Base-by-base conservation (phyloP, 768 basidiomycete genomes). In the Tubosaeta sp. region DNA sequence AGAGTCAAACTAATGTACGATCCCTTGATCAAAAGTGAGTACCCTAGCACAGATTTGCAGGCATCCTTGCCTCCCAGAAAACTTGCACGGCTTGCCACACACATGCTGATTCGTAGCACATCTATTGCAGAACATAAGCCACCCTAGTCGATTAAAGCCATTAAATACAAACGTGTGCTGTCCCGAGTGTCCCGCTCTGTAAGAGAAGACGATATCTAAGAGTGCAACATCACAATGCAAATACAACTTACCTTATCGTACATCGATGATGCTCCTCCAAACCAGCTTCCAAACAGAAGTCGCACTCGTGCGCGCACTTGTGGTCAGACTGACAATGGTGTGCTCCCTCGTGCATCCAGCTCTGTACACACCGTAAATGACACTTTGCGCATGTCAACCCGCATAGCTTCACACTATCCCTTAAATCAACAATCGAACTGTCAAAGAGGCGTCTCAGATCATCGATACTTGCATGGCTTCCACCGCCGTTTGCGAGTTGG, bases 1-100 rank as follows among this genome's bases (percentile, higher is more conserved):
- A 10, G 14, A 0, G 6, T 10, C 5, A 10, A 17, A 14, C n/a
- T n/a, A n/a, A n/a, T n/a, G n/a, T n/a, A n/a, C n/a, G n/a, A 34
- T 5, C 12, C 22, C 8, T 38, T 14, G 1, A 35, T 27, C 12
- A 0, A 31, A 12, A 19, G 3, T 1, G 29, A 58, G n/a, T 31
- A 81, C 83, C 69, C 80, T 79, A 5, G 74, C 73, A 51, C 84
- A 85, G 19, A 74, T 62, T 6, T 64, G 65, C 19, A 80, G 64
- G 54, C 84, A 85, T 0, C 83, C 84, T 34, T 66, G 65, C 50
- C 71, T 78, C 27, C 73, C 76, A 5, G 60, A 59, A 12, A 82
- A 66, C 32, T 61, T 61, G 60, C 83, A 85, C 9, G 64, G 59
- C 44, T 76, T 69, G 7, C 82, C 84, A 41, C 83, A 85, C 16